Evolutionary conservation across 306 rosid genomes (phyloP).

Genomic region (Macrotyloma uniflorum): DNA sequence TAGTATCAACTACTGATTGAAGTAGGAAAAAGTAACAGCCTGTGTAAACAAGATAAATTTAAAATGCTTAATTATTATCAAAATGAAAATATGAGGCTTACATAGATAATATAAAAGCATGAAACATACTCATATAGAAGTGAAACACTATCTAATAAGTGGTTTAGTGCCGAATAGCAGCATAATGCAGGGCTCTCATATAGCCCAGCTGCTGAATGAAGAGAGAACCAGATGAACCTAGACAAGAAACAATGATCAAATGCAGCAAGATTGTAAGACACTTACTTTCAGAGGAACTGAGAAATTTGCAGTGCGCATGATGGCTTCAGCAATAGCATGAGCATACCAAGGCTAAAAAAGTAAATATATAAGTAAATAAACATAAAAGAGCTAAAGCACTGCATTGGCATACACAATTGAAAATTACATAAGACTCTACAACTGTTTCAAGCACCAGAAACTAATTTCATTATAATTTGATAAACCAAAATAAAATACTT

Average conservation of each 20-base stretch:
- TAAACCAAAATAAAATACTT: background rate
- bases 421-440: background rate
- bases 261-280: conserved; percentile 22
- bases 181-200: conserved; percentile 17
- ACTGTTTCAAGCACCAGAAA: conserved; percentile 11
- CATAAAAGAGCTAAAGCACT: conserved; percentile 23
- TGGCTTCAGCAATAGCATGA: conserved; percentile 96
- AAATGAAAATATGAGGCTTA: conserved; percentile 9
- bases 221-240: conserved; percentile 28
- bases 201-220: conserved; percentile 3
- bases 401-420: background rate
- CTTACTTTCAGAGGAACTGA: conserved; percentile 96
- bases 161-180: conserved; percentile 19
- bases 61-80: conserved; percentile 12
- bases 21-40: conserved; percentile 29
- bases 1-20: conserved; percentile 42
- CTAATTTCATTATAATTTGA: background rate
- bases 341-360: conserved; percentile 95
- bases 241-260: conserved; percentile 18
- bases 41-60: conserved; percentile 20
- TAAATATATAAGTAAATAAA: background rate
- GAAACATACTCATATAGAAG: conserved; percentile 13
- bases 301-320: conserved; percentile 95
- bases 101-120: background rate
- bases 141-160: conserved; percentile 19